phyloP scores from a whole-genome alignment of 495 filamentous ascomycete genomes.

The Parathielavia hyrcaniae region DNA sequence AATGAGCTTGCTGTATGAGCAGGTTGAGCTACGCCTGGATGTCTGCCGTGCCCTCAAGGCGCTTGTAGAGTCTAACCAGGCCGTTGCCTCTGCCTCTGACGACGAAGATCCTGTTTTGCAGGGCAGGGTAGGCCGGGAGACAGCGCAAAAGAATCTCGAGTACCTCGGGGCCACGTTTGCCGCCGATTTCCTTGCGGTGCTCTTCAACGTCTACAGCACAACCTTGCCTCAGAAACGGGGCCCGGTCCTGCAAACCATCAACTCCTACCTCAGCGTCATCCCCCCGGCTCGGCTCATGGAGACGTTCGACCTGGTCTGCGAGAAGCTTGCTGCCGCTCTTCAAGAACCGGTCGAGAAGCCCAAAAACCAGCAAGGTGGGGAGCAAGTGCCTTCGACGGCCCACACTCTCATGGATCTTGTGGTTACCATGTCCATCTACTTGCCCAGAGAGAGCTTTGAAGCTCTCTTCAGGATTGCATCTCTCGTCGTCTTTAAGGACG shows the following conservation, averaged over 20 bases:
- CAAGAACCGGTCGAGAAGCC: slow-evolving; percentile 52
- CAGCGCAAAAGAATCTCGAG: slow-evolving; percentile 68
- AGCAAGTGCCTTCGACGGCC: slow-evolving; percentile 81
- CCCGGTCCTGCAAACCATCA: slow-evolving; percentile 85
- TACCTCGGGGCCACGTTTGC: slow-evolving; percentile 68
- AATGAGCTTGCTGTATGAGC: slow-evolving; percentile 85
- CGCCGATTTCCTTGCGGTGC: slow-evolving; percentile 81
- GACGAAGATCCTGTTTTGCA: slow-evolving; percentile 64
- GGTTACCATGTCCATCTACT: slow-evolving; percentile 88
- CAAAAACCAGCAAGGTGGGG: slow-evolving; percentile 51
- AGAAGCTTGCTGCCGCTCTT: slow-evolving; percentile 73
- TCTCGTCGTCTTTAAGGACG: slow-evolving; percentile 64
- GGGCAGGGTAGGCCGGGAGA: slow-evolving; percentile 63
- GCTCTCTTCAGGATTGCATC: slow-evolving; percentile 77
- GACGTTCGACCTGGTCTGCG: slow-evolving; percentile 78
- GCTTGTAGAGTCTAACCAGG: slow-evolving; percentile 85
- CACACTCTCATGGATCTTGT: slow-evolving; percentile 95
- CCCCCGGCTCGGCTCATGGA: slow-evolving; percentile 66
- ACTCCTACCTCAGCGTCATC: slow-evolving; percentile 85
- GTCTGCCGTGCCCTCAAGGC: slow-evolving; percentile 78
- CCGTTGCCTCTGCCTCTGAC: slow-evolving; percentile 54
- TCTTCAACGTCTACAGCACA: slow-evolving; percentile 97
- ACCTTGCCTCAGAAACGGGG: slow-evolving; percentile 89
- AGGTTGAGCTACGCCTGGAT: slow-evolving; percentile 77
- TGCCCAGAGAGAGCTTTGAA: slow-evolving; percentile 74